phyloP scores from a whole-genome alignment of 1,284 basidiomycete species.

The Amylostereum chailletii region DNA sequence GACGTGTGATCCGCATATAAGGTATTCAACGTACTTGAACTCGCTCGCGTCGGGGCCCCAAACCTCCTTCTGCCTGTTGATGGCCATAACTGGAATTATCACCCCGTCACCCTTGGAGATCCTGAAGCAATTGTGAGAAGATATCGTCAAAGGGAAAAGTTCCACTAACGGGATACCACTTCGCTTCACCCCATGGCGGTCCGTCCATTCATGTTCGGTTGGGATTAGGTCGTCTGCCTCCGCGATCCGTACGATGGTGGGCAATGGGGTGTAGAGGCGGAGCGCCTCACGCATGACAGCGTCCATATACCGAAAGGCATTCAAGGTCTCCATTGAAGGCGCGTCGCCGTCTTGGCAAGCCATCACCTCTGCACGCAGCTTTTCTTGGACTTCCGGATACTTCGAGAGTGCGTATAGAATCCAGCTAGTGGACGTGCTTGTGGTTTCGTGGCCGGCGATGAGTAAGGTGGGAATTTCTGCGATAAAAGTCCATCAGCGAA shows the following conservation, averaged over 20 bases:
- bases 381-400: conserved; percentile 47
- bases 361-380: conserved; percentile 61
- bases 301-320: conserved; percentile 51
- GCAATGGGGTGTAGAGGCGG: conserved; percentile 55
- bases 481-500: not conserved
- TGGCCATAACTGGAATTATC: conserved; percentile 14
- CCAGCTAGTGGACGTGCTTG: conserved; percentile 35
- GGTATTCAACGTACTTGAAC: conserved; percentile 16
- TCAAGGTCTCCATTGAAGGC: conserved; percentile 47
- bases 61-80: conserved; percentile 15
- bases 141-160: not conserved
- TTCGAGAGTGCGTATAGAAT: conserved; percentile 56
- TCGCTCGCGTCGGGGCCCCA: conserved; percentile 22
- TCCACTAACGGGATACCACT: conserved; percentile 11
- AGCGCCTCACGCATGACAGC: conserved; percentile 65
- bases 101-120: not conserved
- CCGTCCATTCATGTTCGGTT: conserved; percentile 20
- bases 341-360: conserved; percentile 20
- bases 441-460: conserved; percentile 36
- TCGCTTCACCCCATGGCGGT: conserved; percentile 11
- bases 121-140: not conserved
- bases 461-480: conserved; percentile 52
- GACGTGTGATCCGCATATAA: not conserved
- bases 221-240: conserved; percentile 52
- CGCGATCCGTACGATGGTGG: conserved; percentile 40